Base-by-base conservation (phyloP, 2,329 filamentous ascomycete genomes). In the Hyphodiscus sp. region DNA sequence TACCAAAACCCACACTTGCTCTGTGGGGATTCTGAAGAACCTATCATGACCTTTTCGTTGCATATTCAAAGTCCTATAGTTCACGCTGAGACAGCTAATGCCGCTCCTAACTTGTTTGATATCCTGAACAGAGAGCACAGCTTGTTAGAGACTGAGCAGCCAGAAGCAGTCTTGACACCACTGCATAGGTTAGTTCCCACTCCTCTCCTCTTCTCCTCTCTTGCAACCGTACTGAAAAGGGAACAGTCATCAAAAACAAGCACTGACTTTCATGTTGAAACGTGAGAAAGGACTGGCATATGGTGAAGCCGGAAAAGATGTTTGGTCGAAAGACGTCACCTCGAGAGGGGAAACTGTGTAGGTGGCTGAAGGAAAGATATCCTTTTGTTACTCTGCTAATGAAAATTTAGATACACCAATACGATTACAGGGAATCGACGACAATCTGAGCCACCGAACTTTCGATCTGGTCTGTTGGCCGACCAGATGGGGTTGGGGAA, bases 351-450 rank as follows among this genome's bases (percentile, higher is more conserved):
- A 65, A 61, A 63, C 52, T 47, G 65, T 50, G 51, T 75, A 69
- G 49, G 64, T 66, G 0, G 5, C 10, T 1, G 9, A 15, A 45
- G 10, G 26, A 10, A 43, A 5, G 8, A 73, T 76, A 54, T 58
- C 29, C 29, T 13, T 7, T 56, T 16, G 71, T 77, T 49, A 77
- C 74, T 1, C 70, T 67, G 9, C 61, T 58, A 13, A 33, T 33
- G 29, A 33, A 8, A 33, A 8, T 8, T 8, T 0, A 66, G 78
- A 18, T 95, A 86, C 68, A 81, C 84, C 61, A 91, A 96, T 61
- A 82, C 95, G 53, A 89, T 96, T 62, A 95, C 89, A 13, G 29
- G 29, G 13, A 13, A 33, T 7, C 29, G 29, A 33, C 29, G 29
- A 13, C 29, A 33, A 33, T 33, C 29, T 33, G 29, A 33, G 29